Conservation (phyloP, 495 filamentous ascomycete genomes). For the Aspergillus sclerotiicarbonarius region DNA sequence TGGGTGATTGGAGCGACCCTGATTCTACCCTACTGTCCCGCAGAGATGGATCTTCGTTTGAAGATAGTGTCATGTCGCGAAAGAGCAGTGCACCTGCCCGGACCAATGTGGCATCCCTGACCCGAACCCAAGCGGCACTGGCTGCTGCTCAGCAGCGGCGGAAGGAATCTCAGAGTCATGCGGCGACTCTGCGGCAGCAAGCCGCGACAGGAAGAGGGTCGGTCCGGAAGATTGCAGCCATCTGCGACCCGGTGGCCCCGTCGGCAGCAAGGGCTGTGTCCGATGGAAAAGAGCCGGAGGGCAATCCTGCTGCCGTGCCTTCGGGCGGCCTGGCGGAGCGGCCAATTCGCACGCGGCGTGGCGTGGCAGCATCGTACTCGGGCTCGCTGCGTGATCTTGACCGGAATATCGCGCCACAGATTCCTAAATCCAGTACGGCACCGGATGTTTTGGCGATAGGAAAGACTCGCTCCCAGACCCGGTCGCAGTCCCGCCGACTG, state of each 20-base stretch:
- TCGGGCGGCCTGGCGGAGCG: slow-evolving; percentile 42
- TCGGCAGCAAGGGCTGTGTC: slow-evolving; percentile 14
- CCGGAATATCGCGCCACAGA: slow-evolving; percentile 24
- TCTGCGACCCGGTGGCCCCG: slow-evolving; percentile 27
- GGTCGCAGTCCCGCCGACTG: slow-evolving; percentile 44
- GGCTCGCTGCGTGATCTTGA: slow-evolving; percentile 32
- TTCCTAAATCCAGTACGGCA: slow-evolving; percentile 32
- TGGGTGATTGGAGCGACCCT: slow-evolving; percentile 44
- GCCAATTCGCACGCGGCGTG: slow-evolving; percentile 40
- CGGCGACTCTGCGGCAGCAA: slow-evolving; percentile 48
- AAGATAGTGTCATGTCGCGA: slow-evolving; percentile 35
- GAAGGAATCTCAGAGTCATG: slow-evolving; percentile 44
- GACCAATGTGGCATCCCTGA: slow-evolving; percentile 26
- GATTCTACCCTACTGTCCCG: slow-evolving; percentile 28
- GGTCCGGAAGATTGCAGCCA: slow-evolving; percentile 29
- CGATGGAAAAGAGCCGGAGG: slow-evolving; percentile 21
- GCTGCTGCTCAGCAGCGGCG: slow-evolving; percentile 43
- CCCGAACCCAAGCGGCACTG: slow-evolving; percentile 42
- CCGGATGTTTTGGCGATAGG: slow-evolving; percentile 39
- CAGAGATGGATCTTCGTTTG: slow-evolving; percentile 28
- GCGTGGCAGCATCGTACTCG: slow-evolving; percentile 39
- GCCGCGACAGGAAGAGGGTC: slow-evolving; percentile 32
- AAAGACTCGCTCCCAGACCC: slow-evolving; percentile 48
- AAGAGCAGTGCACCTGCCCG: slow-evolving; percentile 29
- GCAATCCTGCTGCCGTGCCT: slow-evolving; percentile 11